Conservation (phyloP, 2,329 filamentous ascomycete genomes). For the Colletotrichum endophyticum region DNA sequence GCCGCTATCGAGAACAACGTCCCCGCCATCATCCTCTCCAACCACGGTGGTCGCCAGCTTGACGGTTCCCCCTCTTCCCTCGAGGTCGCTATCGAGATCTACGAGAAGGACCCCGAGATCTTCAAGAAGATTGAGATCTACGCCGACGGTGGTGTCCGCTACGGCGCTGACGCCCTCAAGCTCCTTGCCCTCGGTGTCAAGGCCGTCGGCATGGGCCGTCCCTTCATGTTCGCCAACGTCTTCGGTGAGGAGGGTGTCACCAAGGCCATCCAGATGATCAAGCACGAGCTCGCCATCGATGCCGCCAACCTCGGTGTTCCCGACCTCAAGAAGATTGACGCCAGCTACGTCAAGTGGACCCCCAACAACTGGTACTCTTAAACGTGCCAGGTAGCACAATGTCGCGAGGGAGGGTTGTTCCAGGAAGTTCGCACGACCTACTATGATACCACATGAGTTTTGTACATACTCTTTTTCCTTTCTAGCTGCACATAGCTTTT, state of each 20-base stretch:
- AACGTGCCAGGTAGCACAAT: neutral
- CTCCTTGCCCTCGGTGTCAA: conserved; percentile 48
- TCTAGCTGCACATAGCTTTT: conserved; percentile 3
- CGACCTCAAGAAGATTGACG: conserved; percentile 38
- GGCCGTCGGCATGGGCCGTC: conserved; percentile 51
- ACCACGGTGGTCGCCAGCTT: conserved; percentile 48
- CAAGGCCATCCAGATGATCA: conserved; percentile 48
- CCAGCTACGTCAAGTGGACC: conserved; percentile 31
- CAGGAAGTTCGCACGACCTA: neutral
- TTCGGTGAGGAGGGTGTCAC: conserved; percentile 54
- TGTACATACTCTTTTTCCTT: conserved; percentile 3
- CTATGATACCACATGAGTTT: conserved; percentile 7
- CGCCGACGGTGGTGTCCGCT: conserved; percentile 48
- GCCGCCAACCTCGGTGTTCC: conserved; percentile 47
- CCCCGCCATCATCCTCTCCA: conserved; percentile 43
- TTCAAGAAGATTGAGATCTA: conserved; percentile 43
- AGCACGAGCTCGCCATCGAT: conserved; percentile 52
- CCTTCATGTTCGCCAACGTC: conserved; percentile 58
- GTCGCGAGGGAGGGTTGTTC: neutral
- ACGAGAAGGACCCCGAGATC: conserved; percentile 39
- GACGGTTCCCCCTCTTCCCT: conserved; percentile 42
- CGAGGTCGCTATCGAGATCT: conserved; percentile 43
- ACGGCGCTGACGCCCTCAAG: conserved; percentile 47
- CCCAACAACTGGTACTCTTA: conserved; percentile 30
- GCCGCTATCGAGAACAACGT: conserved; percentile 36